Conservation (phyloP, 768 basidiomycete species). For the Podaxis carcinomalis region DNA sequence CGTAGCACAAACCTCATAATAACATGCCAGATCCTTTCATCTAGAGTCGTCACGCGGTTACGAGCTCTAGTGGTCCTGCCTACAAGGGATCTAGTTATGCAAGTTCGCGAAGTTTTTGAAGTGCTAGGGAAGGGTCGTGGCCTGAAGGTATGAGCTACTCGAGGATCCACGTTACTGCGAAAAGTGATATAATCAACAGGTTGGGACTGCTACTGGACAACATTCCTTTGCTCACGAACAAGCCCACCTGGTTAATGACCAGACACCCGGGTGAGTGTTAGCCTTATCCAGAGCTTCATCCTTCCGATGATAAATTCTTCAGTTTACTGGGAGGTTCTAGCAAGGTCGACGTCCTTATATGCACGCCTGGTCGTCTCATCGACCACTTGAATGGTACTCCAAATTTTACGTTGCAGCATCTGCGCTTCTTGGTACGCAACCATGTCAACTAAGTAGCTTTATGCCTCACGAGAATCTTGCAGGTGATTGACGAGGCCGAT, state of each 20-base stretch:
- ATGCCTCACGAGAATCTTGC: background rate
- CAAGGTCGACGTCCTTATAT: conserved; percentile 90
- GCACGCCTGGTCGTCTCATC: conserved; percentile 92
- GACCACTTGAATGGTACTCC: conserved; percentile 88
- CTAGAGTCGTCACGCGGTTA: conserved; percentile 74
- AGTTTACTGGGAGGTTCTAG: conserved; percentile 84
- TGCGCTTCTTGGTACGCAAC: conserved; percentile 81
- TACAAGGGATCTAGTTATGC: conserved; percentile 87
- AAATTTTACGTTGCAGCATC: conserved; percentile 89
- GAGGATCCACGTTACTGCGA: background rate
- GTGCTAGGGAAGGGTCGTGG: conserved; percentile 79
- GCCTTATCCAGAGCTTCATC: background rate
- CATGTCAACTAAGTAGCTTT: background rate
- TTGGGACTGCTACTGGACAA: conserved; percentile 86
- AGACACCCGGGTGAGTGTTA: conserved; percentile 40
- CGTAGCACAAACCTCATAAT: background rate
- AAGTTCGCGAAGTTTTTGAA: conserved; percentile 93
- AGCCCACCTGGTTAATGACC: conserved; percentile 66
- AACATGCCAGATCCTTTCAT: conserved; percentile 57
- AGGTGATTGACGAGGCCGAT: conserved; percentile 99
- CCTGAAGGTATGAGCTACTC: conserved; percentile 55
- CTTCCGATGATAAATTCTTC: background rate
- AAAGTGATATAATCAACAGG: conserved; percentile 27
- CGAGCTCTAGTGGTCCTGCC: conserved; percentile 89
- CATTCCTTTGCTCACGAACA: conserved; percentile 95